A percentile compares a stretch with the other conserved stretches of the same genome.
Evolutionary conservation across 2,329 filamentous ascomycete species (phyloP).

Genomic region (Diatrype stigma): DNA sequence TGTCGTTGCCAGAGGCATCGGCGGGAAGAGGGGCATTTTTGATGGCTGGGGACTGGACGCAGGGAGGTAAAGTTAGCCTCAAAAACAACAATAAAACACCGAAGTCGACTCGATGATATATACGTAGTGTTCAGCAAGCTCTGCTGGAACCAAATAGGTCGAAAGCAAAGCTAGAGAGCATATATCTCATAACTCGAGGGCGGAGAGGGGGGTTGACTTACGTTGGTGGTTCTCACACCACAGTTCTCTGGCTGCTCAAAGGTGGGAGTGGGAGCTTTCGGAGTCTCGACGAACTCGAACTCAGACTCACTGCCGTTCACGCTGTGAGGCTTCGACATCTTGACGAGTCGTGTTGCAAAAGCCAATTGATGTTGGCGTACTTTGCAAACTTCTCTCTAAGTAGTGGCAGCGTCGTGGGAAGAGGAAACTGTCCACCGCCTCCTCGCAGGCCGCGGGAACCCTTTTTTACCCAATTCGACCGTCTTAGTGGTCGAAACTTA

Average conservation of each 20-base stretch:
- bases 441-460: neutral
- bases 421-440: neutral
- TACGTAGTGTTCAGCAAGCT: too few relatives aligned
- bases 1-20: constrained; percentile 77
- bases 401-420: neutral
- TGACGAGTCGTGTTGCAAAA: constrained; percentile 21
- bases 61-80: constrained; percentile 7
- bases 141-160: neutral
- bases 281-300: constrained; percentile 63
- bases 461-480: neutral
- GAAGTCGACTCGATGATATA: neutral
- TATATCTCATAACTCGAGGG: neutral
- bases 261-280: constrained; percentile 43
- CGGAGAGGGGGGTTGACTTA: constrained; percentile 29
- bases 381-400: neutral
- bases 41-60: constrained; percentile 72
- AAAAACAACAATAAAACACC: neutral
- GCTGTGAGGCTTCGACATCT: constrained; percentile 46
- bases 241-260: constrained; percentile 50
- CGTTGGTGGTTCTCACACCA: constrained; percentile 52
- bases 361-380: neutral
- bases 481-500: neutral
- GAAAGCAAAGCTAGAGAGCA: neutral
- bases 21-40: constrained; percentile 92
- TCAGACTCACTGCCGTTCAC: constrained; percentile 46